Base-by-base conservation (phyloP, 2,329 filamentous ascomycete genomes). In the Phialocephala subalpina region DNA sequence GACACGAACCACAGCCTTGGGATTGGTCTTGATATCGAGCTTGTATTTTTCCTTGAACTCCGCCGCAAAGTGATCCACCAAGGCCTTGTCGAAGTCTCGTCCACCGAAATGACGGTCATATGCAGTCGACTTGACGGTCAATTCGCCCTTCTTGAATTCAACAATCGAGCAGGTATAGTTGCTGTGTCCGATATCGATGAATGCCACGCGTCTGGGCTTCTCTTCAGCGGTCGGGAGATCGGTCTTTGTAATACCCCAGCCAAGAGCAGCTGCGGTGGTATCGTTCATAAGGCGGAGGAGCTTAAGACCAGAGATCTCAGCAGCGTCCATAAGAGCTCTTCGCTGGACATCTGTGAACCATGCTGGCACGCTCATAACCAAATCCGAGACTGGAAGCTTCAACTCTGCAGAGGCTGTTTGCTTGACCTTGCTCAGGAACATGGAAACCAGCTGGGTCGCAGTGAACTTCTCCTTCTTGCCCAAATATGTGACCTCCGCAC, bases 31-130 rank as follows among this genome's bases (percentile, higher is more conserved):
- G 82, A 99, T 95, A 79, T 98, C 94, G 74, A 98, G 92, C 87
- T 97, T 97, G 89, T 93, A 97, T 82, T 97, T 97, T 81, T 93
- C 92, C 84, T 96, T 93, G 87, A 98, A 99, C 81, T 98, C 94
- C 77, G 92, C 90, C 75, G 92, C 92, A 77, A 99, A 93, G 83
- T 98, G 95, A 78, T 98, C 94, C 65, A 97, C 91, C 61, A 99
- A 83, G 69, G 93, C 94, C 83, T 94, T 91, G 86, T 99, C 97
- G 78, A 99, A 97, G 84, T 98, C 92, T 77, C 96, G 93, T 72
- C 96, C 96, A 85, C 96, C 96, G 73, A 98, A 97, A 84, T 98
- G 94, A 75, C 94, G 92, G 81, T 99, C 96, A 81, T 89, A 97
- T 69, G 94, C 89, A 53, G 94, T 97, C 29, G 93, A 86, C 86